A percentile compares a stretch with the other conserved stretches of the same genome.
These are phyloP conservation scores for Aspergillus flavus DNA, from an alignment of 2,329 filamentous ascomycete species.

Conservation along the genomic window DNA sequence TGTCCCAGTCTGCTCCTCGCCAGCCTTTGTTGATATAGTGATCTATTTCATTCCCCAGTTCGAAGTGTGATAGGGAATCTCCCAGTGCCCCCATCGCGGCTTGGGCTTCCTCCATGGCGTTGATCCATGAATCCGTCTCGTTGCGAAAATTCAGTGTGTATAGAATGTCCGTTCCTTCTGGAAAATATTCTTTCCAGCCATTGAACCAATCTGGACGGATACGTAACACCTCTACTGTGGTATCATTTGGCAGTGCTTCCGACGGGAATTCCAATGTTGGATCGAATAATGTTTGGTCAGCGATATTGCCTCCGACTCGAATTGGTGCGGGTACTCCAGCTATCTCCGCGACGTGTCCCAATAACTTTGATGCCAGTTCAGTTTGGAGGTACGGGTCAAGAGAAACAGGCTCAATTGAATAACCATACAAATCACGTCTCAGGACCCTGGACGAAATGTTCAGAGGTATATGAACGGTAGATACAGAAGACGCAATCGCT, in stretches of 20 bases:
- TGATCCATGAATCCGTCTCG: conserved; percentile 1
- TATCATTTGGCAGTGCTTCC: conserved; percentile 7
- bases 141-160: conserved; percentile 12
- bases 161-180: conserved; percentile 1
- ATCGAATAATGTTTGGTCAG: conserved; percentile 12
- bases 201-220: conserved; percentile 9
- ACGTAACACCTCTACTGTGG: conserved; percentile 3
- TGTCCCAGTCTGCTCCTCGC: conserved; percentile 3
- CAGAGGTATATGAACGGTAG: background rate
- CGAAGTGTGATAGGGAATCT: conserved; percentile 2
- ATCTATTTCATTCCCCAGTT: conserved; percentile 13
- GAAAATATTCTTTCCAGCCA: conserved; percentile 11
- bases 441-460: background rate
- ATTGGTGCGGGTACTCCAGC: conserved; percentile 3
- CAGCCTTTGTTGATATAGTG: conserved; percentile 15
- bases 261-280: background rate
- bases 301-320: conserved; percentile 11
- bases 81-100: conserved; percentile 10
- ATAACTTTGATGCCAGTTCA: background rate
- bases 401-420: conserved; percentile 12
- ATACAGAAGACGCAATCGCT: background rate
- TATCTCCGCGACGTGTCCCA: conserved; percentile 1
- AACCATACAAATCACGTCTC: conserved; percentile 9
- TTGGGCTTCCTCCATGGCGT: conserved; percentile 8
- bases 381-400: conserved; percentile 6